These are phyloP conservation scores for Vaccinium darrowii DNA, from an alignment of 148 eudicot species.

Conservation along the genomic window DNA sequence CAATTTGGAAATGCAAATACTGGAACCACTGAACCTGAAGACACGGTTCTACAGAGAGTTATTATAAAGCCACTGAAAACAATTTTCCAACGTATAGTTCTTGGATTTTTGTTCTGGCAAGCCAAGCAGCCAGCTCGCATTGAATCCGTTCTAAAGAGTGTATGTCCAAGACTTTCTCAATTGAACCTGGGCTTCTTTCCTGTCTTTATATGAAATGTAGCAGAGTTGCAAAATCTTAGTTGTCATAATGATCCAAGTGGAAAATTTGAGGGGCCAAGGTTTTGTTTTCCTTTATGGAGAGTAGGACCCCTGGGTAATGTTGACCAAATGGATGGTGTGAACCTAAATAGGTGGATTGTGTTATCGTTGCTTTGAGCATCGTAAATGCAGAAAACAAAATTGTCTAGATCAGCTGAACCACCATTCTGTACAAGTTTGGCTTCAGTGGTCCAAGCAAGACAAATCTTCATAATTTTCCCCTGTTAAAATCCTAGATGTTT, in stretches of 20 bases:
- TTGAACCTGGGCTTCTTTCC: conserved; percentile 1
- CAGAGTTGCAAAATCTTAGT: neutral
- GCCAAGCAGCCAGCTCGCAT: conserved; percentile 89
- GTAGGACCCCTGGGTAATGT: neutral
- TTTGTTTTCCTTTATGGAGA: too few relatives aligned
- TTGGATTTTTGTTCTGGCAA: conserved; percentile 88
- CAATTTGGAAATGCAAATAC: conserved; percentile 71
- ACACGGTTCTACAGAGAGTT: conserved; percentile 49
- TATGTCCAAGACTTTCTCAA: conserved; percentile 32
- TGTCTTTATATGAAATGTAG: conserved; percentile 1
- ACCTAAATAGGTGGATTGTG: neutral
- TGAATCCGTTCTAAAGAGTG: conserved; percentile 80
- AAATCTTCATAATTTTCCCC: neutral
- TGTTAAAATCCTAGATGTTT: neutral
- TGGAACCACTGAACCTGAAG: conserved; percentile 45
- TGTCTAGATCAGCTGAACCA: neutral
- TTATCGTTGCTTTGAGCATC: neutral
- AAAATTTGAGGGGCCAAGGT: neutral
- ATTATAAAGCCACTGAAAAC: conserved; percentile 78
- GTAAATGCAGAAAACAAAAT: neutral
- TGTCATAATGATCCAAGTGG: neutral
- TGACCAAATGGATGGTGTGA: neutral
- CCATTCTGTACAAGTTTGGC: neutral
- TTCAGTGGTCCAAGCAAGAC: neutral
- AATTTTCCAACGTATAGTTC: conserved; percentile 73